phyloP scores from a whole-genome alignment of 1,284 basidiomycete species.

The Athelia psychrophila region DNA sequence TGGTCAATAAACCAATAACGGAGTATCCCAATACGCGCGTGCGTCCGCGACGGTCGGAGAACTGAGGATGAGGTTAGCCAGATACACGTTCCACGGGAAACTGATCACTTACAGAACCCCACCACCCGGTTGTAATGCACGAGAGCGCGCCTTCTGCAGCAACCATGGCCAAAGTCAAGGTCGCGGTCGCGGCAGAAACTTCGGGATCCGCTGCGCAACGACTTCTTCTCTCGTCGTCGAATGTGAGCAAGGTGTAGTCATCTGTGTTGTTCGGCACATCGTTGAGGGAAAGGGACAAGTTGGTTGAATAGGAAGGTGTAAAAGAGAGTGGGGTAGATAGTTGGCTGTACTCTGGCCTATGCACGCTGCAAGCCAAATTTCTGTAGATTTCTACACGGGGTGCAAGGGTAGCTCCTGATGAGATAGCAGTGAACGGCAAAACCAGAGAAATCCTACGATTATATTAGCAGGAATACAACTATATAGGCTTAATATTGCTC shows the following conservation, averaged over 20 bases:
- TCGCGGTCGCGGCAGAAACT: conserved; percentile 72
- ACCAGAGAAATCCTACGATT: conserved; percentile 51
- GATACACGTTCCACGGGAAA: neutral
- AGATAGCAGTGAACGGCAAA: conserved; percentile 51
- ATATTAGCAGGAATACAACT: neutral
- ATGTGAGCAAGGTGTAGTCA: neutral
- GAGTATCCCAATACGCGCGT: conserved; percentile 62
- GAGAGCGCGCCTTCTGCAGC: conserved; percentile 70
- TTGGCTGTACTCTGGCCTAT: conserved; percentile 50
- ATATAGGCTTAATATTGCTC: conserved; percentile 19
- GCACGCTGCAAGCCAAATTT: conserved; percentile 48
- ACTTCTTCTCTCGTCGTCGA: conserved; percentile 12
- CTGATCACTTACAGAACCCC: conserved; percentile 64
- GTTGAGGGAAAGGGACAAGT: neutral
- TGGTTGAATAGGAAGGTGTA: neutral
- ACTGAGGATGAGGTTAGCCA: conserved; percentile 32
- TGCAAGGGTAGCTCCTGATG: conserved; percentile 52
- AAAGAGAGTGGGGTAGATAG: neutral
- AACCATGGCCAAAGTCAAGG: conserved; percentile 55
- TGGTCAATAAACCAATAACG: conserved; percentile 60
- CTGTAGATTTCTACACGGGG: conserved; percentile 68
- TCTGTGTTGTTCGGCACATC: neutral
- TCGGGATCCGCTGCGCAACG: conserved; percentile 68
- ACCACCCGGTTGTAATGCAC: conserved; percentile 80
- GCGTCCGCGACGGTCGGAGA: conserved; percentile 81